phyloP scores from a whole-genome alignment of 1,284 basidiomycete species.

The Phlebopus sp. region DNA sequence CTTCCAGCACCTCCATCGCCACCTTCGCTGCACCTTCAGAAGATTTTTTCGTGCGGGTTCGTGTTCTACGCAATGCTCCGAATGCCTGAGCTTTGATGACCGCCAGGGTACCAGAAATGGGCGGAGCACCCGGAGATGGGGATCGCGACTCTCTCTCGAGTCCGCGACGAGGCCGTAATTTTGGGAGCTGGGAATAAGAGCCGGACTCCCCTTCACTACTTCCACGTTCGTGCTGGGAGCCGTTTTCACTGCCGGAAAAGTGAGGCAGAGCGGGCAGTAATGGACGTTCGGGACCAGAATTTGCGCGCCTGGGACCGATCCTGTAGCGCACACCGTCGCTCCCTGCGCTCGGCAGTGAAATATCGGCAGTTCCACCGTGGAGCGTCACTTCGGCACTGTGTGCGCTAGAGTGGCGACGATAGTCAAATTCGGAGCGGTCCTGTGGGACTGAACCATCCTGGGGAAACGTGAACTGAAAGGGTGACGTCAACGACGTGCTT shows the following conservation, averaged over 20 bases:
- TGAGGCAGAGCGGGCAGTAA: slow-evolving; percentile 49
- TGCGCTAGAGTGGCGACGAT: slow-evolving; percentile 52
- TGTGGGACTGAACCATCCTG: slow-evolving; percentile 48
- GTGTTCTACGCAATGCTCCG: slow-evolving; percentile 74
- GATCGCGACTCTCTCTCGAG: slow-evolving; percentile 57
- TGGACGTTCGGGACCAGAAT: slow-evolving; percentile 48
- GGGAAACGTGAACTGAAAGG: slow-evolving; percentile 61
- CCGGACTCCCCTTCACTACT: slow-evolving; percentile 55
- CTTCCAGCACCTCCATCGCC: slow-evolving; percentile 73
- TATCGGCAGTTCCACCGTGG: slow-evolving; percentile 68
- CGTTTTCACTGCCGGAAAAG: slow-evolving; percentile 50
- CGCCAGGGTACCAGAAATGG: slow-evolving; percentile 75
- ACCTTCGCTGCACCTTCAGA: slow-evolving; percentile 72
- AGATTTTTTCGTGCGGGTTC: slow-evolving; percentile 65
- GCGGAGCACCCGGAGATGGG: slow-evolving; percentile 62
- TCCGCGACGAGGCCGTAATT: slow-evolving; percentile 44
- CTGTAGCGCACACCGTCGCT: slow-evolving; percentile 61
- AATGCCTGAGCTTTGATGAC: slow-evolving; percentile 87
- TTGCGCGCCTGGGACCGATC: slow-evolving; percentile 46
- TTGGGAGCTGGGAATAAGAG: slow-evolving; percentile 39
- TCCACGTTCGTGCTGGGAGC: slow-evolving; percentile 50
- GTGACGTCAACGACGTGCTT: slow-evolving; percentile 58
- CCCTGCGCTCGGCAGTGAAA: slow-evolving; percentile 51
- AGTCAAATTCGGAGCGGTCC: slow-evolving; percentile 63
- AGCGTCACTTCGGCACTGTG: slow-evolving; percentile 60